phyloP scores from a whole-genome alignment of 768 basidiomycete species.

The Leccinum subgranulosum region DNA sequence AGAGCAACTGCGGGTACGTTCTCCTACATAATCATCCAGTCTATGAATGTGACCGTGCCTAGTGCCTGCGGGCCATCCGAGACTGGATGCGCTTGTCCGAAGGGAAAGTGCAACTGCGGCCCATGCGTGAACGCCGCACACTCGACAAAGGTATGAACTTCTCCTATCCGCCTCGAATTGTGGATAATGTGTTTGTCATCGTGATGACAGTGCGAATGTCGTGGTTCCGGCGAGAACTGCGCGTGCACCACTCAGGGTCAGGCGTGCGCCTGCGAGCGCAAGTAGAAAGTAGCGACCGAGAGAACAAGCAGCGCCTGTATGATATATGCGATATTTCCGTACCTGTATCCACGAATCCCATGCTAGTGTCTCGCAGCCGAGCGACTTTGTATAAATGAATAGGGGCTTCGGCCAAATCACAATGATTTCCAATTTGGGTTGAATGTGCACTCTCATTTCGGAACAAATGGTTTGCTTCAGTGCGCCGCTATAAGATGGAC shows the following conservation, averaged over 20 bases:
- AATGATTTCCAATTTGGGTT: slow-evolving; percentile 11
- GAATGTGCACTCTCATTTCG: neutral
- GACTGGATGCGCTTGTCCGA: slow-evolving; percentile 31
- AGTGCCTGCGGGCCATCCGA: slow-evolving; percentile 33
- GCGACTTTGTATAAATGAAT: slow-evolving; percentile 7
- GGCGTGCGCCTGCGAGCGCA: slow-evolving; percentile 17
- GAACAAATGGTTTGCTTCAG: neutral
- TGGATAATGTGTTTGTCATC: neutral
- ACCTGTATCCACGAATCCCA: neutral
- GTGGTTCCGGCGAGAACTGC: slow-evolving; percentile 18
- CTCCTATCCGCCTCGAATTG: neutral
- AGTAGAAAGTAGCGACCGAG: slow-evolving; percentile 9
- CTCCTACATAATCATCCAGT: neutral
- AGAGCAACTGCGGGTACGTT: slow-evolving; percentile 27
- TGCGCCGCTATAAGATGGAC: slow-evolving; percentile 4
- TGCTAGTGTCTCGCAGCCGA: neutral
- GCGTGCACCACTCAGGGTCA: slow-evolving; percentile 12
- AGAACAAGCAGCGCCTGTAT: slow-evolving; percentile 11
- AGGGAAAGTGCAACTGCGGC: slow-evolving; percentile 29
- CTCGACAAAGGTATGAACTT: slow-evolving; percentile 15
- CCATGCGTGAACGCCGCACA: slow-evolving; percentile 30
- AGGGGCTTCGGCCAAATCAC: neutral
- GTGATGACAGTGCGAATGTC: slow-evolving; percentile 19
- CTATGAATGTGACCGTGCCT: neutral
- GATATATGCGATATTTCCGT: neutral